A percentile compares a stretch with the other conserved stretches of the same genome.
These are phyloP conservation scores for Amaranthus palmeri DNA, from an alignment of 148 eudicot species.

Conservation along the genomic window DNA sequence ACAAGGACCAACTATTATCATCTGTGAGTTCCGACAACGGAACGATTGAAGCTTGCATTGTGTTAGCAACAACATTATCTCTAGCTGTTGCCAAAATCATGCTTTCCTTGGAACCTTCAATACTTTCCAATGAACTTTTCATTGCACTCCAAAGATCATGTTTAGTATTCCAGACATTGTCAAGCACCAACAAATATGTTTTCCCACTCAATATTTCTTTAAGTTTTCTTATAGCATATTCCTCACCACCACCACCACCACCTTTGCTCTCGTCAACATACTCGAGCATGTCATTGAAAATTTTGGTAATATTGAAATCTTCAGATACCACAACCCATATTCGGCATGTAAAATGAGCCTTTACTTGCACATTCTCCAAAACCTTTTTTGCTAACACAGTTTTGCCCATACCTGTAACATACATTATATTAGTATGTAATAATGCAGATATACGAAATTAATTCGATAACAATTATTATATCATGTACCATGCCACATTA, in stretches of 20 bases:
- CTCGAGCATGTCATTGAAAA: not conserved
- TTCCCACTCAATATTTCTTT: not conserved
- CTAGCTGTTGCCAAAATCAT: not conserved
- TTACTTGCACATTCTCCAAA: not conserved
- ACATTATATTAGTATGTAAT: not conserved
- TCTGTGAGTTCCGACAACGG: not conserved
- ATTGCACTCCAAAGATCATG: not conserved
- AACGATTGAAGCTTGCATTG: not conserved
- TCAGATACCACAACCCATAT: not conserved
- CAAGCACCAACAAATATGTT: not conserved
- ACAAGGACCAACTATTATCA: slow-evolving; percentile 5
- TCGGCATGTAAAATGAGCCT: not conserved
- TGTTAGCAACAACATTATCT: not conserved
- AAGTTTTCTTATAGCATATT: not conserved
- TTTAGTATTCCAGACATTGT: not conserved
- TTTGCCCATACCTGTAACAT: not conserved
- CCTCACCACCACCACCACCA: not conserved
- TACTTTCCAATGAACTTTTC: not conserved
- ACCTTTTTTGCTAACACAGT: not conserved
- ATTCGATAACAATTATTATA: too few species aligned
- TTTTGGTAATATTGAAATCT: not conserved
- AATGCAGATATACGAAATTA: too few species aligned
- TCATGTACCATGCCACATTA: too few species aligned
- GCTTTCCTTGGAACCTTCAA: not conserved
- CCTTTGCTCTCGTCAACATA: not conserved